These are phyloP conservation scores for Pyrenophora teres DNA, from an alignment of 2,329 filamentous ascomycete genomes.

Conservation along the genomic window DNA sequence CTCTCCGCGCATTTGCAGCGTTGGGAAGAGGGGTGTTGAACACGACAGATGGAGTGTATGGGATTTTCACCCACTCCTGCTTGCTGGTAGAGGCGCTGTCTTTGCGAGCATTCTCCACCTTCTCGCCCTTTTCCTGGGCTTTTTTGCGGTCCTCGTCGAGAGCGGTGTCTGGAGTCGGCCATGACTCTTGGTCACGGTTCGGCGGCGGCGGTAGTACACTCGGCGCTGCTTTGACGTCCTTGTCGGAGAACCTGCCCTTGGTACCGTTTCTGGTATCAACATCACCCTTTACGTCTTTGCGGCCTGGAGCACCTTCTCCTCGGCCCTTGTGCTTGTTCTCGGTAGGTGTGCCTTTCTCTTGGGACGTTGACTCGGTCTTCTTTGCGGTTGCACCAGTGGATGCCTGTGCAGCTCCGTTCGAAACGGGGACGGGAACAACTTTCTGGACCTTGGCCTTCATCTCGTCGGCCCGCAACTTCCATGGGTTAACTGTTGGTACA, in stretches of 20 bases:
- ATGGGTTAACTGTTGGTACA: slow-evolving; percentile 82
- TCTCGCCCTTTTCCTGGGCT: slow-evolving; percentile 67
- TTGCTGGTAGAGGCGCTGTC: slow-evolving; percentile 61
- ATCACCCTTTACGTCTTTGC: slow-evolving; percentile 36
- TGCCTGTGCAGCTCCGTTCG: slow-evolving; percentile 26
- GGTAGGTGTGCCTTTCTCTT: slow-evolving; percentile 25
- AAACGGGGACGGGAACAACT: slow-evolving; percentile 47
- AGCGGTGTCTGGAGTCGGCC: slow-evolving; percentile 87
- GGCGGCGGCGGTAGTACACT: slow-evolving; percentile 61
- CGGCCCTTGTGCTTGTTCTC: slow-evolving; percentile 29
- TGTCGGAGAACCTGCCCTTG: slow-evolving; percentile 37
- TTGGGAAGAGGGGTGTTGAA: slow-evolving; percentile 82
- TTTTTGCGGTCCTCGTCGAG: slow-evolving; percentile 79
- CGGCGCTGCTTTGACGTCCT: slow-evolving; percentile 29
- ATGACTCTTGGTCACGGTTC: slow-evolving; percentile 76
- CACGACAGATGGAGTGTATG: slow-evolving; percentile 80
- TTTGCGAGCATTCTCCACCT: slow-evolving; percentile 68
- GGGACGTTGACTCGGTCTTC: slow-evolving; percentile 29
- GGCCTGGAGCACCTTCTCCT: slow-evolving; percentile 29
- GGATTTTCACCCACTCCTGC: slow-evolving; percentile 82
- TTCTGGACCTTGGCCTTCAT: slow-evolving; percentile 58
- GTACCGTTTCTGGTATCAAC: slow-evolving; percentile 33
- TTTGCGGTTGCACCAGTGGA: slow-evolving; percentile 21
- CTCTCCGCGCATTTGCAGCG: slow-evolving; percentile 44
- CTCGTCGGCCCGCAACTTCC: slow-evolving; percentile 78